Percentiles rank a stretch among this genome's conserved stretches.
Evolutionary conservation across 805 yeast genomes (phyloP).

Genomic region (Hanseniaspora hatyaiensis): DNA sequence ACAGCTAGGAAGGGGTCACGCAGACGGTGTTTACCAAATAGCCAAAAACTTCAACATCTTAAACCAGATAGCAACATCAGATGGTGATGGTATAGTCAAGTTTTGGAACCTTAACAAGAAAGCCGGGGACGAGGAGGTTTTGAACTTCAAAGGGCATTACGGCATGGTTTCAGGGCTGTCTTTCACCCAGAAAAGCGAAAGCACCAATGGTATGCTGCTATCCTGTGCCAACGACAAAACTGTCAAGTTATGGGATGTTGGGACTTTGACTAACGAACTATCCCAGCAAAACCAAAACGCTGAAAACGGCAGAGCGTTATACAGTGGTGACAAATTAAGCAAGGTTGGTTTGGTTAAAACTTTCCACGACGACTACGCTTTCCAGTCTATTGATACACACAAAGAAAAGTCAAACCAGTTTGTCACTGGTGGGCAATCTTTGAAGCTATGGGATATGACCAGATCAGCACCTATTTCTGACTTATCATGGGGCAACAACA

Average conservation of each 20-base stretch:
- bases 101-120: slow-evolving; percentile 70
- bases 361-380: slow-evolving; percentile 70
- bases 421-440: slow-evolving; percentile 83
- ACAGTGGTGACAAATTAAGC: slow-evolving; percentile 27
- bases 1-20: slow-evolving; percentile 86
- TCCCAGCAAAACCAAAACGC: slow-evolving; percentile 20
- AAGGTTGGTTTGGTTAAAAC: slow-evolving; percentile 59
- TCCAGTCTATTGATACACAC: slow-evolving; percentile 80
- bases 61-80: slow-evolving; percentile 75
- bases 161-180: slow-evolving; percentile 79
- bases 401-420: slow-evolving; percentile 50
- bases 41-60: slow-evolving; percentile 65
- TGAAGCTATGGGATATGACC: slow-evolving; percentile 84
- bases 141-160: slow-evolving; percentile 76
- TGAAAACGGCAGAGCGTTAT: slow-evolving; percentile 22
- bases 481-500: slow-evolving; percentile 94
- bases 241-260: slow-evolving; percentile 77
- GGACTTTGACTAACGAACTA: slow-evolving; percentile 38
- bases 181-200: slow-evolving; percentile 44
- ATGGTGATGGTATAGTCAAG: slow-evolving; percentile 90
- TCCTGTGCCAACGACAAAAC: slow-evolving; percentile 89
- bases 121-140: slow-evolving; percentile 45
- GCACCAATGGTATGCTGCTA: slow-evolving; percentile 42
- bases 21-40: slow-evolving; percentile 83
- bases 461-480: slow-evolving; percentile 67